Evolutionary conservation across 1,139 yeast species (phyloP), one percentile per base, ranked within the genome.

Genomic region (Zygoascus sp.): DNA sequence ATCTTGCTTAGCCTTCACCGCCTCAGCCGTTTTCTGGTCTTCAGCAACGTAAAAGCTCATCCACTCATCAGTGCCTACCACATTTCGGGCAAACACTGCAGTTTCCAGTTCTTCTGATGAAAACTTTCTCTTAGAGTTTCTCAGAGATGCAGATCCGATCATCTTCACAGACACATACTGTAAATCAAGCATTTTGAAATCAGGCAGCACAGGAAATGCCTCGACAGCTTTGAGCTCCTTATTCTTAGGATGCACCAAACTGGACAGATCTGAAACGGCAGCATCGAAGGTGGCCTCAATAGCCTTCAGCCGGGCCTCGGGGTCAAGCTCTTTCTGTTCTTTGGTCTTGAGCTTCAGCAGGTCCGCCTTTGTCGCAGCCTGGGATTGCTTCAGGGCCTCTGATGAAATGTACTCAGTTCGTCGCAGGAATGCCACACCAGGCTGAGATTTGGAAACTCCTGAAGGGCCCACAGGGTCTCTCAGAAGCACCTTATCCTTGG

Each of bases 381-480:
- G 42, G 32, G 51, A 51, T 42, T 56, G 60, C 23, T 57, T 54
- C 16, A 63, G 55, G 11, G 60, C 58, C 42, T 68, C 72, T 15
- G 69, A 55, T 11, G 89, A 75, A 52, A 88, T 85, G 64, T 92
- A 92, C 65, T 92, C 97, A 0, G 97, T 90, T 70, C 97, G 81
- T 69, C 97, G 81, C 62, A 90, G 75, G 69, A 90, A 90, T 16
- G 95, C 79, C 21, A 90, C 97, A 37, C 75, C 75, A 5, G 73
- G 82, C 62, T 68, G 80, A 40, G 77, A 74, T 62, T 72, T 79
- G 66, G 70, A 69, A 53, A 69, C 70, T 56, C 51, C 75, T 45
- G 74, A 69, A 11, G 51, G 55, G 17, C 62, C 62, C 21, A 57
- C 58, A 6, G 97, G 96, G 62, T 89, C 96, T 62, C 90, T 79